phyloP scores from a whole-genome alignment of 2,329 filamentous ascomycete genomes.

The Elsinoe arachidis region DNA sequence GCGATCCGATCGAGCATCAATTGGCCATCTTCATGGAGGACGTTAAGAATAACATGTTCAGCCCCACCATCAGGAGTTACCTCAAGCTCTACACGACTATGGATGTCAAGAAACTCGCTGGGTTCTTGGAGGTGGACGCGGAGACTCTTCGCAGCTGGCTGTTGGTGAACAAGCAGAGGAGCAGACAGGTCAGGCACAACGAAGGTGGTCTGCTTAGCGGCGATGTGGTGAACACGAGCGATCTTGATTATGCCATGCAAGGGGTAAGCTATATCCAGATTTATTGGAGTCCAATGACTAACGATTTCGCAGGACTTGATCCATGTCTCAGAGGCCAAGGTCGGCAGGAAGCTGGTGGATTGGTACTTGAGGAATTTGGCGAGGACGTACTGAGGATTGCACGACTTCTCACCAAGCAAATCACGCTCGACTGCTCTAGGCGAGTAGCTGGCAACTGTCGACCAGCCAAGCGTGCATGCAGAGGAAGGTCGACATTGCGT shows the following conservation, averaged over 20 bases:
- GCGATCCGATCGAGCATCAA: conserved; percentile 96
- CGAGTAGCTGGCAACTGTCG: neutral
- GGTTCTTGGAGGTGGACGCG: conserved; percentile 94
- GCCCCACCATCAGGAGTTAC: conserved; percentile 95
- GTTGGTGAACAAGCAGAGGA: conserved; percentile 96
- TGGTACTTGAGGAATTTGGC: conserved; percentile 98
- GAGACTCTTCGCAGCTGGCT: conserved; percentile 92
- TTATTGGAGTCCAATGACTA: conserved; percentile 16
- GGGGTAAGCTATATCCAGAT: conserved; percentile 52
- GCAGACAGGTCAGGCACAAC: conserved; percentile 88
- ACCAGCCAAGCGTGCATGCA: neutral
- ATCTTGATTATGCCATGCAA: conserved; percentile 95
- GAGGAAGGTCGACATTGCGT: neutral
- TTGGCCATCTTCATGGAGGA: conserved; percentile 98
- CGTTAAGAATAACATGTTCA: conserved; percentile 98
- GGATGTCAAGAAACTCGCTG: conserved; percentile 95
- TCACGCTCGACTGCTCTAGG: neutral
- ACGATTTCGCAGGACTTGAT: conserved; percentile 65
- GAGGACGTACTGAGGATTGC: conserved; percentile 65
- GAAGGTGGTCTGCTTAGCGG: conserved; percentile 86
- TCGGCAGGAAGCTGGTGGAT: conserved; percentile 91
- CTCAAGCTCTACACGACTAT: conserved; percentile 98
- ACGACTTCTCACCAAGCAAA: neutral
- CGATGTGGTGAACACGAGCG: conserved; percentile 84
- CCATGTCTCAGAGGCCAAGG: conserved; percentile 97